Conservation (phyloP, 1,284 basidiomycete species). For the Rhodotorula glutinis region DNA sequence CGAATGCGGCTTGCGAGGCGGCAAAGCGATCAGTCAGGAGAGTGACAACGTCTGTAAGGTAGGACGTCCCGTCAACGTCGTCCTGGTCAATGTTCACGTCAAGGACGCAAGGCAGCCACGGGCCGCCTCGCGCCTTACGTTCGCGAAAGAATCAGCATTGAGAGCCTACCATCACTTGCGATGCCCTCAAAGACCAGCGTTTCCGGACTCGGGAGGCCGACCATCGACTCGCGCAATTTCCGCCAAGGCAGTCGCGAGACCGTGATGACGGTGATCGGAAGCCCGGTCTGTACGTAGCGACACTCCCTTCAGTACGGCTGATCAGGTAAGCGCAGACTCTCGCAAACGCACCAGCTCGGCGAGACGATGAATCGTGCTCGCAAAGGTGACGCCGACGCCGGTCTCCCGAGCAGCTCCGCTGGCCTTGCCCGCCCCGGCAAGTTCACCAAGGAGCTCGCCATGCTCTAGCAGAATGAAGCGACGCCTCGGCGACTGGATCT, state of each 20-base stretch:
- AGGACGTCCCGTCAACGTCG: too few relatives aligned
- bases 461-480: constrained; percentile 33
- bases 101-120: too few relatives aligned
- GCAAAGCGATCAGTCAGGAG: constrained; percentile 6
- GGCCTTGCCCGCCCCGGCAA: constrained; percentile 15
- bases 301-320: not conserved
- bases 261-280: constrained; percentile 24
- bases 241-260: constrained; percentile 25
- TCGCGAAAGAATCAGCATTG: too few relatives aligned
- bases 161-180: not conserved
- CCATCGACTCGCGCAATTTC: constrained; percentile 35
- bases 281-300: constrained; percentile 5
- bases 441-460: constrained; percentile 29
- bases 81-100: too few relatives aligned
- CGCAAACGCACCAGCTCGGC: constrained; percentile 20
- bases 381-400: constrained; percentile 35
- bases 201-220: constrained; percentile 23
- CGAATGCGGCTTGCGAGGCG: not conserved
- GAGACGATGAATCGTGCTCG: constrained; percentile 26
- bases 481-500: not conserved
- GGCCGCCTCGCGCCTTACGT: too few relatives aligned
- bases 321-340: not conserved
- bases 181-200: constrained; percentile 8
- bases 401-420: constrained; percentile 34
- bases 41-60: not conserved